phyloP scores from a whole-genome alignment of 108 stramenopile species.

The Fistulifera solaris region DNA sequence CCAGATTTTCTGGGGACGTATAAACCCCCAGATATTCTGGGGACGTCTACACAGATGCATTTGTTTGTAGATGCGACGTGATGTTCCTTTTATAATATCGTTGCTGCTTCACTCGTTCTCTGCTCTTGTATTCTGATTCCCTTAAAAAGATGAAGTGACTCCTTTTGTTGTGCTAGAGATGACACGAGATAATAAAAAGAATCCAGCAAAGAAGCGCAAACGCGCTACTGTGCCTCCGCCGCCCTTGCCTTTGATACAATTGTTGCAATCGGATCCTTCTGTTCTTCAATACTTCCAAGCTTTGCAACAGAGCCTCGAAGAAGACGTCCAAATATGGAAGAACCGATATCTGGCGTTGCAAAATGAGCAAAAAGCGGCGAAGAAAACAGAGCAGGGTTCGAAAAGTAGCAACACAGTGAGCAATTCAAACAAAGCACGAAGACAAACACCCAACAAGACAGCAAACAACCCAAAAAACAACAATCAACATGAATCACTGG shows the following conservation, averaged over 20 bases:
- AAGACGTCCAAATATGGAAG: slow-evolving; percentile 69
- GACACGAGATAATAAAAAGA: too few relatives aligned
- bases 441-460: not conserved
- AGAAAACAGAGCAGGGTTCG: not conserved
- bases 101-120: too few relatives aligned
- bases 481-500: not conserved
- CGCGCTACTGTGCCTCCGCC: slow-evolving; percentile 25
- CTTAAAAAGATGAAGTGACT: too few relatives aligned
- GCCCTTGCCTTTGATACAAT: slow-evolving; percentile 40
- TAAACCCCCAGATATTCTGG: too few relatives aligned
- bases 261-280: slow-evolving; percentile 37
- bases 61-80: too few relatives aligned
- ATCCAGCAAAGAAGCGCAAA: not conserved
- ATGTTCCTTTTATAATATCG: too few relatives aligned
- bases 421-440: not conserved
- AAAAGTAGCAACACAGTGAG: not conserved
- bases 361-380: not conserved
- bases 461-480: not conserved
- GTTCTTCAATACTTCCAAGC: slow-evolving; percentile 56
- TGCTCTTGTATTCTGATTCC: too few relatives aligned
- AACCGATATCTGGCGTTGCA: slow-evolving; percentile 24
- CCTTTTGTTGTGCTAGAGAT: too few relatives aligned
- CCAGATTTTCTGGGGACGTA: too few relatives aligned
- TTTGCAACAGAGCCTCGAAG: slow-evolving; percentile 54
- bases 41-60: too few relatives aligned